Evolutionary conservation across 352 stramenopile genomes (phyloP).

Genomic region (Phytophthora pinifolia): DNA sequence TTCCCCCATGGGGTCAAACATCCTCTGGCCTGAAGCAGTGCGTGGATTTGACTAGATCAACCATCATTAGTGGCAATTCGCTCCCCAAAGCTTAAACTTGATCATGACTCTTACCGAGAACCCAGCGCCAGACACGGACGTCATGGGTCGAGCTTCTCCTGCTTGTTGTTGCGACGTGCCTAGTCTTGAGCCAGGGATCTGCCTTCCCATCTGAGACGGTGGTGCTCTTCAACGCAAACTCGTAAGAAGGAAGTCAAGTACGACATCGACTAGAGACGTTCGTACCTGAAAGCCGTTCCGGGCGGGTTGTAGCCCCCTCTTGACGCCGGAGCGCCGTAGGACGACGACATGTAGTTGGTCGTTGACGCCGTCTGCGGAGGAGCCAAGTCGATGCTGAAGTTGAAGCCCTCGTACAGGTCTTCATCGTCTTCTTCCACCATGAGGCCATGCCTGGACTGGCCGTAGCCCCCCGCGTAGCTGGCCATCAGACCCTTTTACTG

Average conservation of each 20-base stretch:
- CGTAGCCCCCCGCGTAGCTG: constrained; percentile 51
- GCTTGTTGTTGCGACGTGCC: constrained; percentile 57
- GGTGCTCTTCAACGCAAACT: no score
- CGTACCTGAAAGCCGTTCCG: constrained; percentile 77
- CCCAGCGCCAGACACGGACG: constrained; percentile 90
- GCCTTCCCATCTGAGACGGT: constrained; percentile 77
- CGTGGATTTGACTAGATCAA: constrained; percentile 69
- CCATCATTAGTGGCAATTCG: constrained; percentile 2
- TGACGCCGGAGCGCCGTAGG: constrained; percentile 55
- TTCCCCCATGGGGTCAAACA: constrained; percentile 93
- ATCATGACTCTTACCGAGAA: constrained; percentile 63
- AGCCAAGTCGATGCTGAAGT: constrained; percentile 85
- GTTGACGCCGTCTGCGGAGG: constrained; percentile 68
- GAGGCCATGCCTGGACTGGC: constrained; percentile 56
- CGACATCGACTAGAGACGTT: no score
- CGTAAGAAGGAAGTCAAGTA: no score
- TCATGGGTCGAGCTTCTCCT: constrained; percentile 90
- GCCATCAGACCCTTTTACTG: constrained; percentile 28
- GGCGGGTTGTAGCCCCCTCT: constrained; percentile 67
- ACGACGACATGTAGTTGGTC: constrained; percentile 55
- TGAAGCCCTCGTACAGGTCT: constrained; percentile 91
- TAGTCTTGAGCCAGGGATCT: constrained; percentile 57
- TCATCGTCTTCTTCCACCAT: constrained; percentile 83
- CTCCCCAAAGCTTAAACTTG: not conserved
- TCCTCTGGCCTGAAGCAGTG: constrained; percentile 61